Base-by-base conservation (phyloP, 331 rosid genomes). In the Acacia pycnantha region DNA sequence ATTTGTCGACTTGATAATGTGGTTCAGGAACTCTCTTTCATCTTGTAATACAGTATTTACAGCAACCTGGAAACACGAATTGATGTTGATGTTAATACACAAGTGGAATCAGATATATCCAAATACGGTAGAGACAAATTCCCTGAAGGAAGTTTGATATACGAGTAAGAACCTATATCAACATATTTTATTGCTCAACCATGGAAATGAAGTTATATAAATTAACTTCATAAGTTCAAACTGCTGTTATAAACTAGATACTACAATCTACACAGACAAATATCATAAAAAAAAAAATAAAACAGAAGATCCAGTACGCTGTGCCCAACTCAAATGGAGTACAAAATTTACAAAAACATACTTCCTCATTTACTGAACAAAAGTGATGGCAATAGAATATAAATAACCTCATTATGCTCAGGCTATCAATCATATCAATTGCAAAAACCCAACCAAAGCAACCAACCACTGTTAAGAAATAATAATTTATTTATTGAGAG, bases 1-100 rank as follows among this genome's bases (percentile, higher is more conserved):
- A 84, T 96, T 96, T 15, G 99, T 96, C n/a, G 97, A 93, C 88
- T 94, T 96, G 77, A 94, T 92, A 77, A 94, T 91, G 86, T 96
- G 99, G 82, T 88, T 84, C 84, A 96, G 77, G 79, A 96, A 94
- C 33, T 91, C 99, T 91, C 94, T 94, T 86, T 94, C 98, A 14
- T 94, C 94, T 88, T 90, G 97, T 62, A 96, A 85, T 74, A 94
- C 83, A 11, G 98, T 92, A 77, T 90, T 96, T 47, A 96, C 97
- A 82, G 99, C 98, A 84, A 96, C 99, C 99, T 96, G 86, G n/a
- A 83, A 26, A 78, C 68, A 43, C 58, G 56, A 74, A 51, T 79
- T 35, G 15, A 75, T 27, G 68, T 82, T 66, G 40, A 75, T 33
- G 68, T 82, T 66, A 77, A 78, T 53, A 66, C 11, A 43, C 6